Evolutionary conservation across 2,329 filamentous ascomycete genomes (phyloP), one percentile per base, ranked within the genome.

Genomic region (Aspergillus persii): DNA sequence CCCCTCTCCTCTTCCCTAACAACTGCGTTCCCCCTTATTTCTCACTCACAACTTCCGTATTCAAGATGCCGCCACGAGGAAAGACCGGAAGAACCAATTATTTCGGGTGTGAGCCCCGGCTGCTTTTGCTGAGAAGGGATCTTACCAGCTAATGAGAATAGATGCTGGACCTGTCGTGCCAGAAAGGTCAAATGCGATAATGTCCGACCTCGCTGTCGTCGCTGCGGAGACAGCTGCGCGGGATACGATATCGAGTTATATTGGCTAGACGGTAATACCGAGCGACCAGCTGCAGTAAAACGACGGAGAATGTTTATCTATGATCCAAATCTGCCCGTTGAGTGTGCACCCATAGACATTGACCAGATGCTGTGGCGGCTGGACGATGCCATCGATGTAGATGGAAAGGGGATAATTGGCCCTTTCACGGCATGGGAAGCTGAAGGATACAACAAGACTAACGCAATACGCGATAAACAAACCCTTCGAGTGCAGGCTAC

Each of bases 101-200:
- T 23, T 23, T 23, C 18, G 18, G 18, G 18, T 23, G 2, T 23
- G 18, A 23, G 18, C 18, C 18, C 18, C 18, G 44, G 53, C 56
- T 2, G 53, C 56, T 2, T 58, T 58, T 41, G 50, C 50, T 8
- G 56, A 50, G 56, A 53, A 26, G 41, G n/a, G n/a, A 50, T 36
- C n/a, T 15, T 8, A 18, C 26, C 41, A 6, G 11, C 27, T 50
- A 39, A 52, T 52, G 12, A 26, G 5, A 27, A 27, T 56, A 55
- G 57, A 26, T 59, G 57, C 47, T 59, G 57, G 57, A 59, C 53
- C 11, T 59, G 57, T 36, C 57, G 57, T 29, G 52, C 52, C 23
- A 48, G 57, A 48, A 58, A 58, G 8, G 44, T 58, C 15, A 58
- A 58, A 41, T 58, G 56, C 56, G 56, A 58, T 27, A 58, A 54